Evolutionary conservation across 202 grass and related monocot genomes (phyloP).

Genomic region (Hordeum pubiflorum): DNA sequence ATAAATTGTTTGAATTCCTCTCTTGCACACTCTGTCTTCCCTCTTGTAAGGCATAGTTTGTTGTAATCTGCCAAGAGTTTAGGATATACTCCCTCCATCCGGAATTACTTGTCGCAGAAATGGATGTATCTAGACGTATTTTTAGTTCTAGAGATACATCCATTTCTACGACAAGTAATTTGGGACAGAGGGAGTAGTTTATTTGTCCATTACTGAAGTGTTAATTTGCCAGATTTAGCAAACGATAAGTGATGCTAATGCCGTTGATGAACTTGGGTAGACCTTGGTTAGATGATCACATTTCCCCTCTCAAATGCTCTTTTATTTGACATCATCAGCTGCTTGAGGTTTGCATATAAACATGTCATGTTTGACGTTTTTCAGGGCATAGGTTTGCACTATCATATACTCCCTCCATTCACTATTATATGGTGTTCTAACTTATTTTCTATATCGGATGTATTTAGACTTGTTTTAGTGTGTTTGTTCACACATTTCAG

Average conservation of each 20-base stretch:
- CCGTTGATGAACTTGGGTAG: not conserved
- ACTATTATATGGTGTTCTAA: too few relatives aligned
- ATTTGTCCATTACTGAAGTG: not conserved
- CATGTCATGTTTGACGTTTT: not conserved
- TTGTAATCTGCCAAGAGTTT: not conserved
- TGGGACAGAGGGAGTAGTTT: too few relatives aligned
- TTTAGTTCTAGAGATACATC: too few relatives aligned
- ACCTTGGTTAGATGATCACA: not conserved
- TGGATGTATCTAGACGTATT: too few relatives aligned
- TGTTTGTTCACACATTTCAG: too few relatives aligned
- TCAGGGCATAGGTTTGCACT: not conserved
- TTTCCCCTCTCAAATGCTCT: not conserved
- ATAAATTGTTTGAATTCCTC: not conserved
- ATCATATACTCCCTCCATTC: not conserved
- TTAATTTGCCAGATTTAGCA: not conserved
- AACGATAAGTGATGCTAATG: not conserved
- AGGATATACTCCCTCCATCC: too few relatives aligned
- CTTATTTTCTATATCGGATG: too few relatives aligned
- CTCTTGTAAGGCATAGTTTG: not conserved
- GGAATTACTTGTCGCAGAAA: too few relatives aligned
- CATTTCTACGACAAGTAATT: too few relatives aligned
- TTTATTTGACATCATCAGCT: not conserved
- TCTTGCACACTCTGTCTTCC: not conserved
- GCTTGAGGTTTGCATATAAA: not conserved
- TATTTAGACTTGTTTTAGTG: too few relatives aligned